These are phyloP conservation scores for Rhynchosporium graminicola DNA, from an alignment of 2,329 filamentous ascomycete genomes.

Conservation along the genomic window DNA sequence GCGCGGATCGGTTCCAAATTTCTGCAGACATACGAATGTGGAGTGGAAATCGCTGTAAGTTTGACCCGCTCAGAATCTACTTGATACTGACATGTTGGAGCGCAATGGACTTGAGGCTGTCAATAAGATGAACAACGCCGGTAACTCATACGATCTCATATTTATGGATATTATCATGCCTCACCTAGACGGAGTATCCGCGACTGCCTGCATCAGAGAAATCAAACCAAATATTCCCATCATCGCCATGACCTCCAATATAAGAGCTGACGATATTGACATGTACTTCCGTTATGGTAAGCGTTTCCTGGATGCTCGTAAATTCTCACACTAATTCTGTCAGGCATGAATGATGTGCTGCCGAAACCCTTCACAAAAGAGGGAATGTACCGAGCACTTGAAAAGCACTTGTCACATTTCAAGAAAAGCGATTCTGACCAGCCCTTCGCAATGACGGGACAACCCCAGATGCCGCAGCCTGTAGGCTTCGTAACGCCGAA, in stretches of 20 bases:
- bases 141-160: constrained; percentile 63
- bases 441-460: constrained; percentile 25
- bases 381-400: constrained; percentile 79
- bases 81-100: constrained; percentile 46
- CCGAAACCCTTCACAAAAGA: constrained; percentile 95
- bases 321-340: constrained; percentile 35
- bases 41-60: constrained; percentile 67
- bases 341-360: constrained; percentile 96
- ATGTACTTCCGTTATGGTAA: constrained; percentile 96
- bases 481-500: constrained; percentile 34
- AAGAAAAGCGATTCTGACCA: constrained; percentile 57
- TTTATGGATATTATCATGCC: constrained; percentile 98
- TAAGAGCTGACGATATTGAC: constrained; percentile 91
- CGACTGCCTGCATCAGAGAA: constrained; percentile 89
- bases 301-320: constrained; percentile 38
- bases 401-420: constrained; percentile 84
- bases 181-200: constrained; percentile 89
- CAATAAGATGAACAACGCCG: constrained; percentile 67
- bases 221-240: constrained; percentile 82
- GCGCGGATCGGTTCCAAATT: constrained; percentile 69
- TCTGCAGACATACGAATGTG: constrained; percentile 63
- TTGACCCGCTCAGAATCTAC: not conserved
- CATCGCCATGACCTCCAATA: constrained; percentile 98
- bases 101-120: constrained; percentile 89
- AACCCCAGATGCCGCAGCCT: constrained; percentile 32